Percentiles rank a stretch among this genome's conserved stretches.
phyloP scores from a whole-genome alignment of 2,329 filamentous ascomycete genomes.

The Ilyonectria mors-panacis region DNA sequence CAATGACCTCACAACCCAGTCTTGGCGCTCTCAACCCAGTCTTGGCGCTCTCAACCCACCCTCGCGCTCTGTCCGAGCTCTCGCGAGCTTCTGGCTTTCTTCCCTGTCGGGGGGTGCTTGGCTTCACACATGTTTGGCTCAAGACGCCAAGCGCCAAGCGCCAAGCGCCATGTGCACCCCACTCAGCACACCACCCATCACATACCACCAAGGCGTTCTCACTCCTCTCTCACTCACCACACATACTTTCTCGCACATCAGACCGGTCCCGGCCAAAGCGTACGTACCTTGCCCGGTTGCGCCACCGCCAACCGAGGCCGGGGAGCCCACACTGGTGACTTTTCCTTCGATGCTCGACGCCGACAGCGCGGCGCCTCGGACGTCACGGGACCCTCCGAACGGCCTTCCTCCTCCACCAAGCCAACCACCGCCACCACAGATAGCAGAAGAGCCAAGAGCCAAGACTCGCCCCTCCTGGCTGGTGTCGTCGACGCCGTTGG shows the following conservation, averaged over 20 bases:
- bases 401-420: constrained; percentile 15
- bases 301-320: constrained; percentile 30
- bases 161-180: constrained; percentile 31
- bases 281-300: constrained; percentile 22
- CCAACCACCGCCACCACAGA: constrained; percentile 29
- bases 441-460: constrained; percentile 22
- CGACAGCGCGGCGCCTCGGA: constrained; percentile 17
- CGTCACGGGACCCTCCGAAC: constrained; percentile 38
- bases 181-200: constrained; percentile 43
- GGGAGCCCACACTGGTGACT: constrained; percentile 21
- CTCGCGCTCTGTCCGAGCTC: constrained; percentile 22
- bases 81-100: not conserved
- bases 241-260: constrained; percentile 24
- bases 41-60: constrained; percentile 34
- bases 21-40: constrained; percentile 33
- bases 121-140: constrained; percentile 34
- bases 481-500: constrained; percentile 27
- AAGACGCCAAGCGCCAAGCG: constrained; percentile 43
- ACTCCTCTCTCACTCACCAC: no score
- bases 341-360: constrained; percentile 3
- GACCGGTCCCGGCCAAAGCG: constrained; percentile 24
- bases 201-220: not conserved
- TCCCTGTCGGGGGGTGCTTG: constrained; percentile 20
- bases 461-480: constrained; percentile 16
- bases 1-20: constrained; percentile 43